Evolutionary conservation across 495 filamentous ascomycete species (phyloP), one percentile per base, ranked within the genome.

Genomic region (Neurospora sp.): DNA sequence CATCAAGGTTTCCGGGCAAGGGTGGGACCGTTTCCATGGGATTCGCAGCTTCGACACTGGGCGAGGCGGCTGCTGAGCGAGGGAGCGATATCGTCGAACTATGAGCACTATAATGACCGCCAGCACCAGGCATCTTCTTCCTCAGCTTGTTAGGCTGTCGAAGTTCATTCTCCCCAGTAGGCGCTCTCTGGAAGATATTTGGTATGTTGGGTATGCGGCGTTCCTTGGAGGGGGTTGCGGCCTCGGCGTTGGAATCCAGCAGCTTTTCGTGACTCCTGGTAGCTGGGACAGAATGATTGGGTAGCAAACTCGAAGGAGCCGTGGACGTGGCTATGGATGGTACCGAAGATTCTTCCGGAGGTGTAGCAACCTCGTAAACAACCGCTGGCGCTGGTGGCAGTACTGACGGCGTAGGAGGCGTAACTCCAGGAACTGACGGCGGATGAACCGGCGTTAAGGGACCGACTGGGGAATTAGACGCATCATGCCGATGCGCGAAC

Each of bases 101-200:
- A 73, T 97, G 92, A 1, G 94, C 93, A 75, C 94, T 96, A 39
- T 87, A 89, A 74, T 92, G 93, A 20, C 89, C 84, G 76, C 91
- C 92, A 20, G 89, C 89, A 2, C 90, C 89, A 38, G 92, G 83
- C 45, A 91, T 87, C 82, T 92, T 94, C 82, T 98, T 98, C 78
- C 87, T 90, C 74, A 98, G 80, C 80, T 95, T 95, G 74, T 96
- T 97, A 3, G 93, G 91, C 77, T 90, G 90, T 65, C 91, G 88
- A 71, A 86, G 88, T 45, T 85, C 84, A 39, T 92, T 92, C 22
- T 84, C 86, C 61, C 85, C 85, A 20, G 81, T 84, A 3, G 91
- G 90, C 16, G 92, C 90, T 77, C 90, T 88, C 73, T 87, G 83
- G 76, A 96, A 95, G 38, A 96, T 79, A 72, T 81, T 88, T 31